Evolutionary conservation across 2,329 filamentous ascomycete genomes (phyloP), one percentile per base, ranked within the genome.

Genomic region (Epicoccum nigrum): DNA sequence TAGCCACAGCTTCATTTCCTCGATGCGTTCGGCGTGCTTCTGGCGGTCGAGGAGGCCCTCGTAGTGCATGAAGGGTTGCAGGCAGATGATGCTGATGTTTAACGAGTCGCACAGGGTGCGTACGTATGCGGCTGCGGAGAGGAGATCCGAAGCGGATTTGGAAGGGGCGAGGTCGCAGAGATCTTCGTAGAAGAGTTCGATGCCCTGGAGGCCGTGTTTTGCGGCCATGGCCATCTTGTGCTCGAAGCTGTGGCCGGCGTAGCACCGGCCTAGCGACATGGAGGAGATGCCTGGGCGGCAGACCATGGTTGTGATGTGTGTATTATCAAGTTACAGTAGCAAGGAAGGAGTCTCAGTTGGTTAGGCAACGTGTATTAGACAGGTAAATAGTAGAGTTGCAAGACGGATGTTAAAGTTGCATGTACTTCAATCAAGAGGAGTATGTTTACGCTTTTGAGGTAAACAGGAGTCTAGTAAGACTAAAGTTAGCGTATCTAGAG

Each of bases 131-230:
- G 88, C 86, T 1, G 87, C 87, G 5, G 76, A 65, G 16, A 88
- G 62, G 31, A 86, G 78, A 58, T 79, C 79, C 8, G 76, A 64
- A 12, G 73, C 61, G 2, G 71, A 74, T 20, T 76, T 68, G 1
- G 77, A 70, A 25, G 70, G 60, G 58, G 86, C 83, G 12, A 88
- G 65, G 62, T 85, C 83, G 51, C 83, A 76, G 3, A 93, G 80
- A 68, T 93, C 89, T 67, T 93, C 89, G 70, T 87, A 86, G 76
- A 91, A 92, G 16, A 92, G 79, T 69, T 93, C 89, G 58, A 93
- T 83, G 43, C 87, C 88, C 51, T 81, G 71, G 67, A 90, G 84
- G 16, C 85, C 86, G 60, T 88, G 80, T 46, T 79, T 76, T 5
- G 82, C 77, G 8, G 89, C 89, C 75, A 85, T 82, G 66, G 86